Conservation (phyloP, 2,329 filamentous ascomycete genomes). For the Verticillium alfalfae region DNA sequence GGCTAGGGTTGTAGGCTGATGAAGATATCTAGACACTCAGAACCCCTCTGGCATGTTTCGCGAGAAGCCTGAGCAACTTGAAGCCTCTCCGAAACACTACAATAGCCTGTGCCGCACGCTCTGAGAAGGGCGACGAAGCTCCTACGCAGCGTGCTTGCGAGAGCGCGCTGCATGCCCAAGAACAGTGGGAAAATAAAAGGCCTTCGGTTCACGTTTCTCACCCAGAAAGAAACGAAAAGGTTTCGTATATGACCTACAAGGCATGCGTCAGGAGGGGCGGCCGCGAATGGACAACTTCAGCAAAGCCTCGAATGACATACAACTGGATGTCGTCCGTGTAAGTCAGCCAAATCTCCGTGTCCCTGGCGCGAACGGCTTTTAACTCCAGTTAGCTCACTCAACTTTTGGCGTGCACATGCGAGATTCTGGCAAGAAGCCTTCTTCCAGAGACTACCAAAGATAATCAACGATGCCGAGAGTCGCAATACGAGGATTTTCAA, state of each 20-base stretch:
- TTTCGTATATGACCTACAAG: constrained; percentile 6
- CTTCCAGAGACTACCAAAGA: neutral
- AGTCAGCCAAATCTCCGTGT: neutral
- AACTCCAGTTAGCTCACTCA: neutral
- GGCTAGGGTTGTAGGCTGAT: neutral
- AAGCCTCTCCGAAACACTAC: constrained; percentile 1
- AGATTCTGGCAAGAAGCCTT: neutral
- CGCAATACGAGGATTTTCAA: neutral
- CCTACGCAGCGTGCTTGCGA: neutral
- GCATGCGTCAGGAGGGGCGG: constrained; percentile 5
- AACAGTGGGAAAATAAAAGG: neutral
- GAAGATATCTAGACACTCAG: neutral
- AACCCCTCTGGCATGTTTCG: no score
- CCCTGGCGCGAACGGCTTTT: neutral
- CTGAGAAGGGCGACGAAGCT: neutral
- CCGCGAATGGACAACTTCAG: neutral
- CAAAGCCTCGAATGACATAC: neutral
- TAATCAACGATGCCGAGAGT: neutral
- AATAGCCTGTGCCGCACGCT: neutral
- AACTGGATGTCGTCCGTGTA: constrained; percentile 3
- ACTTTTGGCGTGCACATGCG: neutral
- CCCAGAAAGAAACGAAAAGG: neutral
- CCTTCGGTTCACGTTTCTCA: neutral
- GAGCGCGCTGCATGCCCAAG: neutral
- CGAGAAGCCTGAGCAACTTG: neutral